Evolutionary conservation across 805 yeast genomes (phyloP).

Genomic region (Suhomyces pyralidae): DNA sequence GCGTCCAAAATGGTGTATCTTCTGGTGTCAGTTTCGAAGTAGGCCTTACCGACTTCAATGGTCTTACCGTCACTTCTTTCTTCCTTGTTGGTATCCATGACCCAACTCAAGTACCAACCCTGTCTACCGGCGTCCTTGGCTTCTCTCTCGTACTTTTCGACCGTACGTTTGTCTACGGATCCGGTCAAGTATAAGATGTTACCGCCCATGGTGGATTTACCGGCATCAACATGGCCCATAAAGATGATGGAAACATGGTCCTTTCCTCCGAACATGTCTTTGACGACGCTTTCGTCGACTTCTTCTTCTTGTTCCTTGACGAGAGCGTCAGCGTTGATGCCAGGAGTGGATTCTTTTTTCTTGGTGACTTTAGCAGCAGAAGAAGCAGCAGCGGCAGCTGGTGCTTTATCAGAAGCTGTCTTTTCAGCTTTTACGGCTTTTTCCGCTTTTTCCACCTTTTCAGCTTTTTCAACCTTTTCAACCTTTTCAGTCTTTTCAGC

Average conservation of each 20-base stretch:
- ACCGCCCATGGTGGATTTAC: slow-evolving; percentile 99
- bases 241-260: slow-evolving; percentile 95
- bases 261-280: slow-evolving; percentile 94
- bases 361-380: slow-evolving; percentile 14
- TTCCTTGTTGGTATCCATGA: slow-evolving; percentile 98
- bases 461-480: background rate
- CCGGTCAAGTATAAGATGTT: slow-evolving; percentile 90
- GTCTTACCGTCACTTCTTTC: slow-evolving; percentile 99
- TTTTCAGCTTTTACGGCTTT: too few relatives aligned
- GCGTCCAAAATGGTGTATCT: slow-evolving; percentile 98
- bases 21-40: slow-evolving; percentile 96
- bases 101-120: slow-evolving; percentile 99
- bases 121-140: slow-evolving; percentile 99
- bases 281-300: slow-evolving; percentile 82
- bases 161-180: slow-evolving; percentile 97
- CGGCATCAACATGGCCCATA: slow-evolving; percentile 99
- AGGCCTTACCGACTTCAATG: slow-evolving; percentile 97
- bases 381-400: slow-evolving; percentile 9
- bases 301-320: slow-evolving; percentile 72
- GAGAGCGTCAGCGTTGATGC: slow-evolving; percentile 46
- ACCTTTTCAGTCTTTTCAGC: slow-evolving; percentile 12
- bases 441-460: too few relatives aligned
- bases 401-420: background rate
- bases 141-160: slow-evolving; percentile 96
- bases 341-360: slow-evolving; percentile 17